phyloP scores from a whole-genome alignment of 192 early-diverging fungal genomes.

The Coemansia sp. region DNA sequence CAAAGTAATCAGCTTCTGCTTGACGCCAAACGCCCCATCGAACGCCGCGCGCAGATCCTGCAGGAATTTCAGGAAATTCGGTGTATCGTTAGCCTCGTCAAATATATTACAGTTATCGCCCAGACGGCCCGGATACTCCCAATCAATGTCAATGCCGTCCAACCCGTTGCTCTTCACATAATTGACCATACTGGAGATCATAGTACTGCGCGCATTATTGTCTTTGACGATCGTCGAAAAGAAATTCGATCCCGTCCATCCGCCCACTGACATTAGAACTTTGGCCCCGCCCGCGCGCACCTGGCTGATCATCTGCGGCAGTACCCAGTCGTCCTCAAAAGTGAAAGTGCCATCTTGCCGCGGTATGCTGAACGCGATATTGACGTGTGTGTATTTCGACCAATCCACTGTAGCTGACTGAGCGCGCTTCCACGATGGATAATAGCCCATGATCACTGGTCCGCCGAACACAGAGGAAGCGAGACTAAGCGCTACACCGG shows the following conservation, averaged over 20 bases:
- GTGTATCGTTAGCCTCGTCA: conserved; percentile 61
- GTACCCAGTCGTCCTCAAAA: conserved; percentile 34
- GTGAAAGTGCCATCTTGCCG: conserved; percentile 37
- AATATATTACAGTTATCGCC: conserved; percentile 47
- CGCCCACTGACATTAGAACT: conserved; percentile 66
- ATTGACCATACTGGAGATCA: conserved; percentile 62
- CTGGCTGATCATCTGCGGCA: conserved; percentile 43
- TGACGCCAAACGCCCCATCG: conserved; percentile 22
- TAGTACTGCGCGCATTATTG: conserved; percentile 45
- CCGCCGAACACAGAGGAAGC: conserved; percentile 10
- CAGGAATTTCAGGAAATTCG: conserved; percentile 66
- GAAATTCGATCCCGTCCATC: conserved; percentile 70
- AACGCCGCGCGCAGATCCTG: conserved; percentile 54
- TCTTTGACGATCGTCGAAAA: conserved; percentile 63
- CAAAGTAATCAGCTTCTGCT: conserved; percentile 63
- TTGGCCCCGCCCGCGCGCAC: conserved; percentile 58
- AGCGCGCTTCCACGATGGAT: conserved; percentile 38
- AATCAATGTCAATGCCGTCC: conserved; percentile 73
- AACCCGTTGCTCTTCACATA: conserved; percentile 58
- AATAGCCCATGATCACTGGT: conserved; percentile 42
- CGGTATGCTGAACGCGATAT: conserved; percentile 67
- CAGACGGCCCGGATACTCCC: conserved; percentile 66
- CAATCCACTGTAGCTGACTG: conserved; percentile 29
- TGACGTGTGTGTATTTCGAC: conserved; percentile 67
- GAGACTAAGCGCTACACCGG: conserved; percentile 31